Evolutionary conservation across 1,139 yeast species (phyloP).

Genomic region (Candida tropicalis): DNA sequence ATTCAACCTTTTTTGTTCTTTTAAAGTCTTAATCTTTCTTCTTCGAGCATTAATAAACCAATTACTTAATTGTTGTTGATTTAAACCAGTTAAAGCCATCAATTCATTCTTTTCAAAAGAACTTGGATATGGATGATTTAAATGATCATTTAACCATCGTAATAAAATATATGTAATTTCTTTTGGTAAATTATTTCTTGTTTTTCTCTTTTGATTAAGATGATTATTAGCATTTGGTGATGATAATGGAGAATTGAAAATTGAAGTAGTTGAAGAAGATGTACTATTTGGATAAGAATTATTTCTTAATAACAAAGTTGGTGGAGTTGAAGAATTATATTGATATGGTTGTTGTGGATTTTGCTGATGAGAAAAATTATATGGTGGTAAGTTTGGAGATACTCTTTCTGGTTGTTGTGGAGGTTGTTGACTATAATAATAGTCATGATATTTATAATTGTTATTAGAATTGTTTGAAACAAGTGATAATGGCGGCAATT

Average conservation of each 20-base stretch:
- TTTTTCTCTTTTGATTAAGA: constrained; percentile 33
- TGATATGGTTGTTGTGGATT: constrained; percentile 10
- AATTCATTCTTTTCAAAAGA: constrained; percentile 84
- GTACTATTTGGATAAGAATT: constrained; percentile 7
- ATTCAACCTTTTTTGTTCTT: constrained; percentile 40
- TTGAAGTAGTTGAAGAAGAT: constrained; percentile 6
- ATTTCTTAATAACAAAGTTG: constrained; percentile 1
- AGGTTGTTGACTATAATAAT: constrained; percentile 7
- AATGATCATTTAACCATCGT: constrained; percentile 81
- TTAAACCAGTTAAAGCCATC: constrained; percentile 81
- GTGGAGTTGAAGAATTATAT: constrained; percentile 7
- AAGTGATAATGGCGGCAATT: constrained; percentile 7
- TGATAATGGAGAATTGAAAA: constrained; percentile 7
- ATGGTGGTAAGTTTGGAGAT: constrained; percentile 10
- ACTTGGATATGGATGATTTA: constrained; percentile 93
- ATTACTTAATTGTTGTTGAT: constrained; percentile 87
- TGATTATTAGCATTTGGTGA: constrained; percentile 1
- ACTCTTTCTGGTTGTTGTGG: constrained; percentile 9
- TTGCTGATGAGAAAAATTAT: background rate
- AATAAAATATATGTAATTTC: constrained; percentile 82
- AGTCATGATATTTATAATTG: constrained; percentile 8
- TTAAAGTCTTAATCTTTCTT: constrained; percentile 62
- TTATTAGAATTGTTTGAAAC: constrained; percentile 1
- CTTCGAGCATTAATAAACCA: constrained; percentile 98
- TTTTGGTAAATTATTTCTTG: constrained; percentile 83